Evolutionary conservation across 2,329 filamentous ascomycete genomes (phyloP).

Genomic region (Apiospora kogelbergensis): DNA sequence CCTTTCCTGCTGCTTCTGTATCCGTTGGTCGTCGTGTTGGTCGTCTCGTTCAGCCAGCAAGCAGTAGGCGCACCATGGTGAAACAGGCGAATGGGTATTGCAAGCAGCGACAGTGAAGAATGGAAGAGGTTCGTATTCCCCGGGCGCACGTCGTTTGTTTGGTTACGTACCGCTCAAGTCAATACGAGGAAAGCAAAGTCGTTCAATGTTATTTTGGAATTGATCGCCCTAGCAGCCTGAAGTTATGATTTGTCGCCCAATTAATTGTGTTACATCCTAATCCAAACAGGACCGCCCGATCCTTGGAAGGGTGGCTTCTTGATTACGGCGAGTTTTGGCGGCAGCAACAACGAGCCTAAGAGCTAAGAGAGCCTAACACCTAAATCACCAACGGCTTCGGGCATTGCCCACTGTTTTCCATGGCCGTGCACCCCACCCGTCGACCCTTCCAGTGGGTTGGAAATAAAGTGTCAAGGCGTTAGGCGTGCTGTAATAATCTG

Average conservation of each 20-base stretch:
- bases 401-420: neutral
- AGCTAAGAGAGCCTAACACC: no score
- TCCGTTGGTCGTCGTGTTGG: neutral
- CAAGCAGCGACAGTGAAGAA: neutral
- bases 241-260: neutral
- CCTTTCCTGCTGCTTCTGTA: neutral
- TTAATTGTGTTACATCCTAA: conserved; percentile 4
- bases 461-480: no score
- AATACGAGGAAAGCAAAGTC: neutral
- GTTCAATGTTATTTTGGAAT: neutral
- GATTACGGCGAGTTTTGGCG: neutral
- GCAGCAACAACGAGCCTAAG: neutral
- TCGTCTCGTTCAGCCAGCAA: neutral
- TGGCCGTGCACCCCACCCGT: neutral
- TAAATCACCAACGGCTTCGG: neutral
- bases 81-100: neutral
- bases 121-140: neutral
- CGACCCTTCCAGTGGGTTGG: neutral
- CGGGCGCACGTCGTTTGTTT: neutral
- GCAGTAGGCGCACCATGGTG: neutral
- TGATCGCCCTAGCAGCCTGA: neutral
- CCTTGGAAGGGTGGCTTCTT: neutral
- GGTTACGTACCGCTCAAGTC: neutral
- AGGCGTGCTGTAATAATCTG: no score
- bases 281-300: neutral